phyloP scores from a whole-genome alignment of 345 rosid genomes.

The Cardiospermum halicacabum region DNA sequence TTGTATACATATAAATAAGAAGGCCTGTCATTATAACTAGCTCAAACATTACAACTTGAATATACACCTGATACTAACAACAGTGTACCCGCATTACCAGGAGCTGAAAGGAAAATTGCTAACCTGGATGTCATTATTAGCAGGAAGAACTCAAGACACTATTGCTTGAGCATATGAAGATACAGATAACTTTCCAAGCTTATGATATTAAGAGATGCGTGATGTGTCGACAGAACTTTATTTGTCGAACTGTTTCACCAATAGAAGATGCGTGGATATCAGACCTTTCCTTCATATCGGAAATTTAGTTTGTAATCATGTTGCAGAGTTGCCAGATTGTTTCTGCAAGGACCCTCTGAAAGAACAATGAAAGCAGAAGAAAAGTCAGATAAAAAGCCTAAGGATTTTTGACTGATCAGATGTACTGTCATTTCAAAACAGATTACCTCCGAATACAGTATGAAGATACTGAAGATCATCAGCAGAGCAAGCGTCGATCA shows the following conservation, averaged over 20 bases:
- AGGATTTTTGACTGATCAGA: background rate
- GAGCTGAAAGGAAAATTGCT: conserved; percentile 4
- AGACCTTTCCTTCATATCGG: conserved; percentile 84
- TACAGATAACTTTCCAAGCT: background rate
- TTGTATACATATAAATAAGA: too few relatives aligned
- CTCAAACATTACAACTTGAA: background rate
- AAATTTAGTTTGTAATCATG: conserved; percentile 76
- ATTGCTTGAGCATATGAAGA: background rate
- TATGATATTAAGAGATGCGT: background rate
- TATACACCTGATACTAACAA: background rate
- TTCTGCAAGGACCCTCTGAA: conserved; percentile 95
- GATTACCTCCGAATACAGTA: conserved; percentile 75
- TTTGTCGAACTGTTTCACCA: conserved; percentile 3
- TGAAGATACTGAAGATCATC: conserved; percentile 86
- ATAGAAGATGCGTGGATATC: conserved; percentile 15
- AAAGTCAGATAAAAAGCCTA: conserved; percentile 5
- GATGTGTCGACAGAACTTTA: background rate
- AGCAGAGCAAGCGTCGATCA: conserved; percentile 76
- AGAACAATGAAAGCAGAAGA: conserved; percentile 19
- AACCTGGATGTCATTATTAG: background rate
- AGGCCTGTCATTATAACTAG: background rate
- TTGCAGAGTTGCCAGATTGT: conserved; percentile 59
- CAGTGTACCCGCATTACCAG: background rate
- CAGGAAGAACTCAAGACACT: background rate
- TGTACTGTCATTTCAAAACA: background rate